A percentile compares a stretch with the other conserved stretches of the same genome.
These are phyloP conservation scores for Wickerhamomyces chaumierensis DNA, from an alignment of 805 yeast genomes.

Conservation along the genomic window DNA sequence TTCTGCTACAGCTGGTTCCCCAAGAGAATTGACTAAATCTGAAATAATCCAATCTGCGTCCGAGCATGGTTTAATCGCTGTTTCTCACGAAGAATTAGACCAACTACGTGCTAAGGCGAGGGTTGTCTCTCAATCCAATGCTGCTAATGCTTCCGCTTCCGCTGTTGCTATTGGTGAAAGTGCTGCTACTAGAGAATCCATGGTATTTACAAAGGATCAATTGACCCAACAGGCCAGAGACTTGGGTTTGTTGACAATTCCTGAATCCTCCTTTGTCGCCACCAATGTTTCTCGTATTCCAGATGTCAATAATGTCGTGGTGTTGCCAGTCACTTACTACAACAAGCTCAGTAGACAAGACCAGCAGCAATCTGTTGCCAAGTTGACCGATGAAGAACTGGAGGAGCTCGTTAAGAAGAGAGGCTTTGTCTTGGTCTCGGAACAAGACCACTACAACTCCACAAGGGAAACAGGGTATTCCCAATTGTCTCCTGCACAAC, in stretches of 20 bases:
- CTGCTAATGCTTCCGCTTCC: no score
- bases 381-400: conserved; percentile 32
- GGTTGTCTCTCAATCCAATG: no score
- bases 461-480: no score
- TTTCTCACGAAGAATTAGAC: conserved; percentile 24
- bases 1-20: conserved; percentile 6
- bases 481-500: not conserved
- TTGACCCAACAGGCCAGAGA: conserved; percentile 25
- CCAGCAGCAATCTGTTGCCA: conserved; percentile 30
- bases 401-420: conserved; percentile 35
- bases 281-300: conserved; percentile 48
- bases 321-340: conserved; percentile 55
- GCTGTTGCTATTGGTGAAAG: no score
- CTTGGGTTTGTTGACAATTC: conserved; percentile 42
- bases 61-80: conserved; percentile 23
- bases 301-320: conserved; percentile 45
- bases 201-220: no score
- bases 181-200: no score
- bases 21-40: conserved; percentile 4
- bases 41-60: conserved; percentile 17
- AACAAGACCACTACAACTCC: no score
- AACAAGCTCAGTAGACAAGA: conserved; percentile 40
- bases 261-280: conserved; percentile 48
- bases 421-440: conserved; percentile 26
- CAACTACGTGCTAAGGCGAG: conserved; percentile 17